Conservation (phyloP, 192 early-diverging fungal genomes). For the Allomyces macrogynus region DNA sequence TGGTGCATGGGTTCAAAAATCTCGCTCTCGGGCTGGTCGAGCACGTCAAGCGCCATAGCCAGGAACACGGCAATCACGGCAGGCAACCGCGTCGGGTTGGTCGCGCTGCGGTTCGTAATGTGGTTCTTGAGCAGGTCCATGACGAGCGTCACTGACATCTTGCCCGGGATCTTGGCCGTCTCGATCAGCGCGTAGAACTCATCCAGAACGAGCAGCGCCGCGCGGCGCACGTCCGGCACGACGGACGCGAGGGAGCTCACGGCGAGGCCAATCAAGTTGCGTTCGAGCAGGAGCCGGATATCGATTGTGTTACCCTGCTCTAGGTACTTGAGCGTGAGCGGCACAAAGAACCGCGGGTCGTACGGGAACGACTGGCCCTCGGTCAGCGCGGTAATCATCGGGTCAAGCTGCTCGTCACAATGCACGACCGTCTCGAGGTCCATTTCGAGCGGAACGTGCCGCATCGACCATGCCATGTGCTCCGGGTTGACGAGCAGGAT, state of each 20-base stretch:
- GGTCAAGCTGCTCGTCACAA: not conserved
- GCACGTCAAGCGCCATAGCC: not conserved
- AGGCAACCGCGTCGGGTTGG: not conserved
- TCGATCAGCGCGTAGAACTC: not conserved
- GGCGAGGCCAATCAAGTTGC: not conserved
- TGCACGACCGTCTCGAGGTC: not conserved
- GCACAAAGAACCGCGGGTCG: not conserved
- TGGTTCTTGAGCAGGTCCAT: not conserved
- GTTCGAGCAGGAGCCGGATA: not conserved
- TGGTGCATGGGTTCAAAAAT: not conserved
- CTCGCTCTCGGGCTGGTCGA: not conserved
- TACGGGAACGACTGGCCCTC: not conserved
- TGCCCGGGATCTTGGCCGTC: not conserved
- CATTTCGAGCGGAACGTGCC: not conserved
- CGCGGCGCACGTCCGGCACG: not conserved
- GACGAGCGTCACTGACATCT: not conserved
- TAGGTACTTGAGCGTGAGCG: not conserved
- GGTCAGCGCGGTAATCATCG: not conserved
- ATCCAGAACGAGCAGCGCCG: not conserved
- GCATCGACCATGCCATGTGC: not conserved
- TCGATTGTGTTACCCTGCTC: not conserved
- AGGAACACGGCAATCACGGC: not conserved
- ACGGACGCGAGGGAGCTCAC: not conserved
- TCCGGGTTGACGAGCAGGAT: not conserved
- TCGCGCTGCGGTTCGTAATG: not conserved